Evolutionary conservation across 2,329 filamentous ascomycete species (phyloP), one percentile per base, ranked within the genome.

Genomic region (Paraphoma sp.): DNA sequence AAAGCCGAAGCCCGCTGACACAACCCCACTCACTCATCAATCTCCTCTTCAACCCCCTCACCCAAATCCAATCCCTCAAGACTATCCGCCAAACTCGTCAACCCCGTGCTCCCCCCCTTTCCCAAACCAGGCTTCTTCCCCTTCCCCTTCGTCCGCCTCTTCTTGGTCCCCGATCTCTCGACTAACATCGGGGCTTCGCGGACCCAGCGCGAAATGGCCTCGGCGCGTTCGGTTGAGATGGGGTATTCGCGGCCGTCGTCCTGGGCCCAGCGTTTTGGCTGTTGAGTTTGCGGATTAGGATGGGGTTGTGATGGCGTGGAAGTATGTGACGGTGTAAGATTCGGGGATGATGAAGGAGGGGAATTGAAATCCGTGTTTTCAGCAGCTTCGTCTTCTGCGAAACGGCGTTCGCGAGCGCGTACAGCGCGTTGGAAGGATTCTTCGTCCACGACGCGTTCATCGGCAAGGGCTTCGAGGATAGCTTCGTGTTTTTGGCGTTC

Each of bases 191-290:
- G 81, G 31, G 79, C 79, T 58, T 83, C 81, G 29, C 77, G 66
- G 14, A 94, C 84, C 91, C 91, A 95, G 42, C 85, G 78, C 0
- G 87, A 84, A 55, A 94, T 86, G 16, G 85, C 84, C 46, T 86
- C 83, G 0, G 90, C 90, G 18, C 91, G 83, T 60, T 90, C 88
- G 1, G 89, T 91, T 16, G 84, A 82, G 60, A 91, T 87, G 2
- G 86, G 86, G 71, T 90, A 90, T 62, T 92, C 89, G 66, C 86
- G 86, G 0, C 83, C 85, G 57, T 89, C 86, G 50, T 89, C 87
- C 53, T 86, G 82, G 5, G 85, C 83, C 86, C 86, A 89, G 8
- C 86, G 78, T 65, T 87, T 87, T 10, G 79, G 77, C 51, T 67
- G 46, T 16, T 18, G 50, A 31, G 48, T 4, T 14, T 42, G 43